Base-by-base conservation (phyloP, 1,284 basidiomycete species). In the Ceraceosorus bombacis region DNA sequence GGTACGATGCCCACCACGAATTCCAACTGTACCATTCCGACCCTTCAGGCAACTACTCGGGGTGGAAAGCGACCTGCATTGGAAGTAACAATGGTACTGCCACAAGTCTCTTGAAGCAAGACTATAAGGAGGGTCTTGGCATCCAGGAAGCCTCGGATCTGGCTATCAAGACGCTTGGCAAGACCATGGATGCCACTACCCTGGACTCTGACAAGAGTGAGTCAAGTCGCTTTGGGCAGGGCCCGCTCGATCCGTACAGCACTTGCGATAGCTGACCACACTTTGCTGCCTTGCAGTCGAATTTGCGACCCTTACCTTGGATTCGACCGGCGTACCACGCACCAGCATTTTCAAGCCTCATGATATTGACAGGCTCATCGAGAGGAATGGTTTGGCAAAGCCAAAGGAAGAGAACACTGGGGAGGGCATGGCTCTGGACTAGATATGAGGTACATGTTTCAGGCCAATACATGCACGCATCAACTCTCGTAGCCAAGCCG, bases 1-100 rank as follows among this genome's bases (percentile, higher is more conserved):
- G 94, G 43, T 92, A 92, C 78, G 95, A 98, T 80, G 86, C 90
- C 54, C 89, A 96, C 76, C 91, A 97, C 79, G 81, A 87, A 60
- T 97, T 98, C 85, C 94, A 98, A 79, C 84, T 98, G 38, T 98
- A 98, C 82, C 92, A 96, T 79, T 94, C 91, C 12, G 94, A 98
- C 79, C 94, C 95, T 2, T 95, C 91, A 52, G 94, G 94, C 10
- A 98, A 98, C 81, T 98, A 97, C 80, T 90, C 88, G 0, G 94
- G 95, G 10, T 98, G 94, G 95, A 97, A 97, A 80, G 94, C 94
- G 52, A 96, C 93, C 5, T 96, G 91, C 78, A 91, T 97, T 70
- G 94, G 94, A 40, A 89, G 90, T 49, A 97, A 97, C 81, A 96
- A 90, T 78, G 90, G 92, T 39, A 95, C 89, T 4, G 92, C 89